Evolutionary conservation across 1,139 yeast genomes (phyloP).

Genomic region (Yamadazyma songkhlaensis): DNA sequence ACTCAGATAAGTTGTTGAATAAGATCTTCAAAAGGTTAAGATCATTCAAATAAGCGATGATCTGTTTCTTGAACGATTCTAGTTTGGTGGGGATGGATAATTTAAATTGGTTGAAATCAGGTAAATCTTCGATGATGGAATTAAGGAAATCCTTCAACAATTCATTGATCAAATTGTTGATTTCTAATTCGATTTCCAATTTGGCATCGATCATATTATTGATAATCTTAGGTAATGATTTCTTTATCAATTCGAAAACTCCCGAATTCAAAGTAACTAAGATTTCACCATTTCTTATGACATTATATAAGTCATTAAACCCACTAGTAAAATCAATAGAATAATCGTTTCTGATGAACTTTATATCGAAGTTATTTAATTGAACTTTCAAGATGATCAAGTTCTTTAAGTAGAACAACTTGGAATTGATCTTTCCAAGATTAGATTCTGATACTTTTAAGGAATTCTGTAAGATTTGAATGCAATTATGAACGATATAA

Average conservation of each 20-base stretch:
- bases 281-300: constrained; percentile 38
- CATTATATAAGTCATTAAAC: constrained; percentile 53
- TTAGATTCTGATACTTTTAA: constrained; percentile 38
- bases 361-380: constrained; percentile 77
- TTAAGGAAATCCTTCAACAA: constrained; percentile 46
- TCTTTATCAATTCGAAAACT: constrained; percentile 58
- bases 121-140: constrained; percentile 31
- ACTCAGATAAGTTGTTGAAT: constrained; percentile 29
- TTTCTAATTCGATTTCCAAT: constrained; percentile 68
- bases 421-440: constrained; percentile 53
- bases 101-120: constrained; percentile 34
- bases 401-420: constrained; percentile 69
- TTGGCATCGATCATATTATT: constrained; percentile 86
- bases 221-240: constrained; percentile 78
- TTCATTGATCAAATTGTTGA: constrained; percentile 67
- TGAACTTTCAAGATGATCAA: constrained; percentile 68
- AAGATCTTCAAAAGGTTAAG: constrained; percentile 28
- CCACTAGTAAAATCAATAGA: constrained; percentile 78
- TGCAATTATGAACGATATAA: constrained; percentile 76
- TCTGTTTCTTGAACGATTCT: constrained; percentile 53
- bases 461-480: constrained; percentile 55
- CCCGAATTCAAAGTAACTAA: constrained; percentile 34
- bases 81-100: constrained; percentile 49
- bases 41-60: constrained; percentile 46
- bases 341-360: constrained; percentile 67